Evolutionary conservation across 306 rosid species (phyloP).

Genomic region (Macrotyloma uniflorum): DNA sequence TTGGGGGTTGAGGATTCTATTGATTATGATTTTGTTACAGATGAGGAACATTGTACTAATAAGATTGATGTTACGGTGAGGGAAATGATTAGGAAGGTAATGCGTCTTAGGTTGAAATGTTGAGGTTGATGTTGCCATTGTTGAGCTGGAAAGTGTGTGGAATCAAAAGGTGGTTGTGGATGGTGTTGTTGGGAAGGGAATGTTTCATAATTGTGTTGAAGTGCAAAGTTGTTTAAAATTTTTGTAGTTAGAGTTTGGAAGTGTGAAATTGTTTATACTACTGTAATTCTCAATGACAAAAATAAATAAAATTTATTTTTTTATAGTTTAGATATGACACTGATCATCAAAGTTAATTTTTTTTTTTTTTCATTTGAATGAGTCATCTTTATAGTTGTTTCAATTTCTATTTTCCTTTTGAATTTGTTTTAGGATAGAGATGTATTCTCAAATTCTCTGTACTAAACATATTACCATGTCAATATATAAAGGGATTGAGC

Average conservation of each 20-base stretch:
- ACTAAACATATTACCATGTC: no score
- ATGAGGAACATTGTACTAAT: slow-evolving; percentile 1
- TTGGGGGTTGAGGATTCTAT: slow-evolving; percentile 32
- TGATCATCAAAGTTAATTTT: no score
- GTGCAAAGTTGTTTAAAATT: slow-evolving; percentile 51
- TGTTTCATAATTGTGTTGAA: slow-evolving; percentile 53
- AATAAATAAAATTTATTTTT: no score
- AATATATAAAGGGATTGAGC: no score
- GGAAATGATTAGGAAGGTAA: slow-evolving; percentile 15
- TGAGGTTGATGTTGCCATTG: slow-evolving; percentile 14
- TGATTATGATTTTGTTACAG: slow-evolving; percentile 20
- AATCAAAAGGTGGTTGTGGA: slow-evolving; percentile 48
- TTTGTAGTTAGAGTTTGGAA: neutral
- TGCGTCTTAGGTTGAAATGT: slow-evolving; percentile 24
- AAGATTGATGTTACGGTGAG: neutral
- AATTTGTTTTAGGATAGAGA: no score
- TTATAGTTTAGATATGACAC: no score
- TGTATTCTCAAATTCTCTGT: no score
- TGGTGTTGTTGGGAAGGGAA: slow-evolving; percentile 20
- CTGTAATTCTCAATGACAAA: no score
- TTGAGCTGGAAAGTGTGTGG: neutral
- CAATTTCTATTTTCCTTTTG: no score
- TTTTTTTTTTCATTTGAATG: no score
- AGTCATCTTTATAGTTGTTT: no score
- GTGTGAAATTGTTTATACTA: no score